A percentile compares a stretch with the other conserved stretches of the same genome.
Evolutionary conservation across 108 stramenopile genomes (phyloP).

Genomic region (Skeletonema menzelii): DNA sequence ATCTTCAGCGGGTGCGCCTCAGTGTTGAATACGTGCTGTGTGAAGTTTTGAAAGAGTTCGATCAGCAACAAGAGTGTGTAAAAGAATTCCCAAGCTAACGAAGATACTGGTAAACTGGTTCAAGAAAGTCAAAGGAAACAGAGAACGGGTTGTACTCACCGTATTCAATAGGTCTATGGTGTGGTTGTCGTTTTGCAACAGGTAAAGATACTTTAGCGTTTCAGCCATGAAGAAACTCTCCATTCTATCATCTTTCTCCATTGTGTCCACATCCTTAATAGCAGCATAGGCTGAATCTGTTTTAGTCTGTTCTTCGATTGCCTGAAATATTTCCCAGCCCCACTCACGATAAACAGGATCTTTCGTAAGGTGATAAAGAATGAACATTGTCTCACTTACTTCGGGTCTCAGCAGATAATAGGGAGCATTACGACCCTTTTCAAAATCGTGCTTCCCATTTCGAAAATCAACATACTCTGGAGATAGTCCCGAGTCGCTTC

Average conservation of each 20-base stretch:
- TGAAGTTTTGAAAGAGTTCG: neutral
- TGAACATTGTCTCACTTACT: slow-evolving; percentile 52
- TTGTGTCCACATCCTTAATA: slow-evolving; percentile 48
- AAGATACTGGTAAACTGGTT: neutral
- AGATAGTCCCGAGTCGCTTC: slow-evolving; percentile 34
- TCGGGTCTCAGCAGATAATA: slow-evolving; percentile 64
- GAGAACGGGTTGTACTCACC: slow-evolving; percentile 22
- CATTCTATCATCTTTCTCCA: slow-evolving; percentile 65
- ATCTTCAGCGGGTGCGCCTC: slow-evolving; percentile 82
- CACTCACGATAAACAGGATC: slow-evolving; percentile 54
- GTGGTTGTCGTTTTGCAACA: slow-evolving; percentile 30
- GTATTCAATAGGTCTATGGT: slow-evolving; percentile 33
- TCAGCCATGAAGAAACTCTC: slow-evolving; percentile 89
- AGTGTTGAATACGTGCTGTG: slow-evolving; percentile 62
- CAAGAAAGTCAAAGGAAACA: no score
- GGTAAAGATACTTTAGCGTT: slow-evolving; percentile 88
- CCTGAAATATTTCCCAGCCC: slow-evolving; percentile 61
- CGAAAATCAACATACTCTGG: slow-evolving; percentile 39
- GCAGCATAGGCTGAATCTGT: slow-evolving; percentile 49
- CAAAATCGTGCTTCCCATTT: slow-evolving; percentile 44
- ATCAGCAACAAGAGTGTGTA: slow-evolving; percentile 8
- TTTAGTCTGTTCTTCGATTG: slow-evolving; percentile 53
- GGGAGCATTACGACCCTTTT: slow-evolving; percentile 33
- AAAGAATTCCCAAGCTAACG: slow-evolving; percentile 9
- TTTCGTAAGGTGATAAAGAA: slow-evolving; percentile 49